Base-by-base conservation (phyloP, 2,329 filamentous ascomycete genomes). In the Fusarium nisikadoi region DNA sequence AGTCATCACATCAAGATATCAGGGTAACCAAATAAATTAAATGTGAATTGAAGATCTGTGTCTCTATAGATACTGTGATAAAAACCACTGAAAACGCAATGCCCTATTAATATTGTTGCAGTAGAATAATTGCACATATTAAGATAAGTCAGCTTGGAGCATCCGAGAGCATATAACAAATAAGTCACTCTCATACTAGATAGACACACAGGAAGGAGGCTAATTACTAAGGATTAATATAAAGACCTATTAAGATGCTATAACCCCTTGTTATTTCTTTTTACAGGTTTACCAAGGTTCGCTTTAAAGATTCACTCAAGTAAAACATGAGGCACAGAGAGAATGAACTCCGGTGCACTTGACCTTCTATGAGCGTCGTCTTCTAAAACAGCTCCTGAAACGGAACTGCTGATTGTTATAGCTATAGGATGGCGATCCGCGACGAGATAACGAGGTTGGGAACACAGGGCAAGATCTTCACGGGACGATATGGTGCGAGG, bases 401-500 rank as follows among this genome's bases (percentile, higher is more conserved):
- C 41, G 25, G 23, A 45, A 39, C 12, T 53, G 20, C 5, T 53
- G 35, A 39, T 53, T 39, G 23, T 36, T 29, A 52, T 38, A 27
- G 19, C 25, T 53, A 29, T n/a, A 12, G 27, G 9, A 36, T 45
- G 29, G 19, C 29, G 35, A 25, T 50, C 41, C 14, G 36, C 55
- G 39, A 62, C 47, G 52, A 62, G 50, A 45, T 35, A 50, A 36
- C n/a, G 31, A 29, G 27, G 12, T 39, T 11, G 19, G 38, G 10
- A 25, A 47, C 9, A n/a, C 27, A n/a, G 46, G 27, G 47, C 20
- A 31, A 50, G 43, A 68, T 67, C 49, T 62, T 35, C 33, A 29
- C 16, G 27, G 27, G 38, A 62, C 55, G n/a, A 42, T 68, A 46
- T 36, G 33, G 23, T 54, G 41, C 31, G 54, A 60, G n/a, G 54